A percentile compares a stretch with the other conserved stretches of the same genome.
Conservation (phyloP, 2,329 filamentous ascomycete genomes). For the Aspergillus ochraceus region DNA sequence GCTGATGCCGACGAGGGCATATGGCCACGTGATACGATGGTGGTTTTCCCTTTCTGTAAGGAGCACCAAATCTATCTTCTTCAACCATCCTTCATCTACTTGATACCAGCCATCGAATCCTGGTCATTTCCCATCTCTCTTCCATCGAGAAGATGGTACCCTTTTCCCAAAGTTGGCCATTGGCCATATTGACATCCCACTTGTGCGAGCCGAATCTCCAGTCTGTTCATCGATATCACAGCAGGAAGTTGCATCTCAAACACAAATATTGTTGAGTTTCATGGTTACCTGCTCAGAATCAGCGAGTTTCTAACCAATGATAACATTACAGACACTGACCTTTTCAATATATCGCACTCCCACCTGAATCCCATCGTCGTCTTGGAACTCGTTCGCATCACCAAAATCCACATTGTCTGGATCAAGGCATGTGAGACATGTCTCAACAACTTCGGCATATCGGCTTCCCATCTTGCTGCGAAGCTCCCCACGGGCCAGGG, state of each 20-base stretch:
- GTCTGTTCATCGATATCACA: too few relatives aligned
- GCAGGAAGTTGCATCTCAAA: neutral
- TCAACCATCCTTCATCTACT: too few relatives aligned
- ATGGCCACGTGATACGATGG: too few relatives aligned
- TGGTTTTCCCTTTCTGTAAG: too few relatives aligned
- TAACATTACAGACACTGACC: slow-evolving; percentile 9
- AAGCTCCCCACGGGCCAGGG: neutral
- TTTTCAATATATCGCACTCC: slow-evolving; percentile 24
- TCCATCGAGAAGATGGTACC: too few relatives aligned
- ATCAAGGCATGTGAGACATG: slow-evolving; percentile 40
- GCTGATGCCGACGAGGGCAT: too few relatives aligned
- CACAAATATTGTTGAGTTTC: slow-evolving; percentile 1
- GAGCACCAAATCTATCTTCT: too few relatives aligned
- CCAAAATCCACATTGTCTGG: slow-evolving; percentile 30
- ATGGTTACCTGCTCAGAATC: neutral
- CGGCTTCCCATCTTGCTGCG: slow-evolving; percentile 9
- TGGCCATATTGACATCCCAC: too few relatives aligned
- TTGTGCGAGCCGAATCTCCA: too few relatives aligned
- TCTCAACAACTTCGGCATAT: slow-evolving; percentile 32
- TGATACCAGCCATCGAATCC: too few relatives aligned
- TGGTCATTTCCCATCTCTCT: too few relatives aligned
- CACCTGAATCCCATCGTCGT: slow-evolving; percentile 31
- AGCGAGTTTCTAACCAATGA: neutral
- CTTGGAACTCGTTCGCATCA: slow-evolving; percentile 27
- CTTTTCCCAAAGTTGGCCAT: too few relatives aligned